A percentile compares a stretch with the other conserved stretches of the same genome.
phyloP scores from a whole-genome alignment of 1,284 basidiomycete species.

The Agroathelia rolfsii region DNA sequence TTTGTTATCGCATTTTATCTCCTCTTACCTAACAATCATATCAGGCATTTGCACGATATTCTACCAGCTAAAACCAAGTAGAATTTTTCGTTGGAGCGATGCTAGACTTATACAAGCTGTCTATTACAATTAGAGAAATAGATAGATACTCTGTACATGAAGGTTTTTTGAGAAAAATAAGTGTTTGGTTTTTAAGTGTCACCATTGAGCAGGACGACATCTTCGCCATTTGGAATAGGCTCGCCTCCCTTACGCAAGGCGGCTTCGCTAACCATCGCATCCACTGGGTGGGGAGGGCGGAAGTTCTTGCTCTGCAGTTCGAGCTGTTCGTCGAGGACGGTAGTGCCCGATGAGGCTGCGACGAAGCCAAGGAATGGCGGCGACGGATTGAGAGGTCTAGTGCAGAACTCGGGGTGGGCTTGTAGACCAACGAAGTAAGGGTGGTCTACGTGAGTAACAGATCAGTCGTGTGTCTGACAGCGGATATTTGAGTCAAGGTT shows the following conservation, averaged over 20 bases:
- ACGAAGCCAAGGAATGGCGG: conserved; percentile 97
- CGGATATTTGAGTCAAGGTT: conserved; percentile 1
- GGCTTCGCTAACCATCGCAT: conserved; percentile 39
- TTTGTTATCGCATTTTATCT: too few relatives aligned
- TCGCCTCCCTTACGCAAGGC: conserved; percentile 25
- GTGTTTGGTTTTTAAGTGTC: too few relatives aligned
- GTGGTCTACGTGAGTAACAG: conserved; percentile 53
- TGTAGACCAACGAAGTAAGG: conserved; percentile 94
- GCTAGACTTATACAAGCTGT: too few relatives aligned
- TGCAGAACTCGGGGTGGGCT: conserved; percentile 98
- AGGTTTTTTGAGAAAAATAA: too few relatives aligned
- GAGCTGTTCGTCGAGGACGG: conserved; percentile 70
- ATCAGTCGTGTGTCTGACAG: conserved; percentile 3
- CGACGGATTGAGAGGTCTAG: conserved; percentile 95
- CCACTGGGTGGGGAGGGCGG: conserved; percentile 41
- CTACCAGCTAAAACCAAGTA: too few relatives aligned
- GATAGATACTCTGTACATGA: too few relatives aligned
- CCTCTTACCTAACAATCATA: too few relatives aligned
- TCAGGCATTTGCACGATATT: too few relatives aligned
- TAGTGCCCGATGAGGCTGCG: conserved; percentile 65
- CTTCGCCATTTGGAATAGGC: too few relatives aligned
- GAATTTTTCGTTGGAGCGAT: too few relatives aligned
- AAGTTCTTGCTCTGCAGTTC: conserved; percentile 45
- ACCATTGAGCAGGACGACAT: too few relatives aligned
- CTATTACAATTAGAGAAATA: too few relatives aligned